Evolutionary conservation across 2,329 filamentous ascomycete genomes (phyloP).

Genomic region (Raffaelea ambrosiae): DNA sequence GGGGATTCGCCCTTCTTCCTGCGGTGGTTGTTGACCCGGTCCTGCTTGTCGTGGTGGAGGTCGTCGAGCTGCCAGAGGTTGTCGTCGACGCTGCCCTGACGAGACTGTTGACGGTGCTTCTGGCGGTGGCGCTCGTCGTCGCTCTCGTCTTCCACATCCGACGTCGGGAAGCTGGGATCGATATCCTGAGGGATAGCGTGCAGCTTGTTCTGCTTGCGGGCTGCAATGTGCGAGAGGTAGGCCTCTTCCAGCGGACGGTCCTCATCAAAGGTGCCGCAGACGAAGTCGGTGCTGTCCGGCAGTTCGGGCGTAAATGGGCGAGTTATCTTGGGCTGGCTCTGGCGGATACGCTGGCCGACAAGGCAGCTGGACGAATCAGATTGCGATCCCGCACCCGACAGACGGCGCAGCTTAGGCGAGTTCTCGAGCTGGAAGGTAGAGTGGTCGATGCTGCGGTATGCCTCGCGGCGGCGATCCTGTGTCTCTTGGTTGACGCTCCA

Average conservation of each 20-base stretch:
- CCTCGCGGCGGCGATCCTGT: not conserved
- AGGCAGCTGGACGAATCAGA: conserved; percentile 56
- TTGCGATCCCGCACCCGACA: conserved; percentile 25
- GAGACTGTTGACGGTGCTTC: not conserved
- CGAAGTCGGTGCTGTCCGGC: conserved; percentile 96
- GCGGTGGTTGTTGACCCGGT: conserved; percentile 37
- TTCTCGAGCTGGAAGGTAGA: conserved; percentile 30
- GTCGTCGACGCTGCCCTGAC: conserved; percentile 50
- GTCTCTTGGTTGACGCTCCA: conserved; percentile 39
- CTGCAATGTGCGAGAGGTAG: conserved; percentile 77
- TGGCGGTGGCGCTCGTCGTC: conserved; percentile 46
- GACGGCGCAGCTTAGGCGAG: conserved; percentile 24
- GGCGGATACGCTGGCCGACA: conserved; percentile 30
- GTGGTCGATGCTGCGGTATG: conserved; percentile 17
- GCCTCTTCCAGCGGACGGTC: conserved; percentile 91
- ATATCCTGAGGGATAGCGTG: conserved; percentile 88
- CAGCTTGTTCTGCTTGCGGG: conserved; percentile 73
- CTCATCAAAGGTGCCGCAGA: conserved; percentile 96
- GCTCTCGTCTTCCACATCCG: conserved; percentile 80
- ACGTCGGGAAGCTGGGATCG: conserved; percentile 93
- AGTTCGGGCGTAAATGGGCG: conserved; percentile 69
- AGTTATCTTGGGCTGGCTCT: conserved; percentile 28
- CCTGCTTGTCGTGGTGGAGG: conserved; percentile 50
- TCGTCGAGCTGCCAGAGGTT: conserved; percentile 63
- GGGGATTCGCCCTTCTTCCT: conserved; percentile 50